These are phyloP conservation scores for Flaveria robusta DNA, from an alignment of 129 eudicot species.

Conservation along the genomic window DNA sequence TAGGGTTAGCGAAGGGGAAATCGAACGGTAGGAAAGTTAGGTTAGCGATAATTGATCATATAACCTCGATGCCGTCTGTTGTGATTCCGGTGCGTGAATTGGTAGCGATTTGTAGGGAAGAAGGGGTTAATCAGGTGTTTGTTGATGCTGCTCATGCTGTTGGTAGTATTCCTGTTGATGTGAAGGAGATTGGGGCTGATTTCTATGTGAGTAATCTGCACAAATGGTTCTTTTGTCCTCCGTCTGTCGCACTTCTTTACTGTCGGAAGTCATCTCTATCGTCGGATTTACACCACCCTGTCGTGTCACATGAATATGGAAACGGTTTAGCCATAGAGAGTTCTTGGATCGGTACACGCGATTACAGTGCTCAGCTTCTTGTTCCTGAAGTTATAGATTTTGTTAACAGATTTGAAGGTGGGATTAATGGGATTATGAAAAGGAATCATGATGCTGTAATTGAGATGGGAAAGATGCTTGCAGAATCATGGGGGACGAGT, in stretches of 20 bases:
- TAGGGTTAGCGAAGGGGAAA: conserved; percentile 58
- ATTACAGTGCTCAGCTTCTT: conserved; percentile 76
- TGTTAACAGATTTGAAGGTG: conserved; percentile 73
- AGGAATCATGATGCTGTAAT: conserved; percentile 72
- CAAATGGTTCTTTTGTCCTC: conserved; percentile 91
- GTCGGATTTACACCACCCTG: conserved; percentile 72
- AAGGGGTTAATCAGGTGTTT: conserved; percentile 68
- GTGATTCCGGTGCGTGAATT: conserved; percentile 68
- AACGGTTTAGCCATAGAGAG: conserved; percentile 85
- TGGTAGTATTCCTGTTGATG: conserved; percentile 68
- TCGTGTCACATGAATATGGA: conserved; percentile 84
- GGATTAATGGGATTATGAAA: conserved; percentile 72
- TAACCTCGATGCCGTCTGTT: conserved; percentile 84
- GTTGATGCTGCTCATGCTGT: conserved; percentile 88
- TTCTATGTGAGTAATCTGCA: conserved; percentile 88
- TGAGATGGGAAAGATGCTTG: conserved; percentile 83
- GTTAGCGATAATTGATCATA: conserved; percentile 85
- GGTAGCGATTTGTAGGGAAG: conserved; percentile 78
- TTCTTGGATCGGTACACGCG: conserved; percentile 94
- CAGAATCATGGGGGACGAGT: conserved; percentile 72
- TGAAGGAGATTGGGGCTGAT: conserved; percentile 82
- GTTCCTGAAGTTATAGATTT: conserved; percentile 83
- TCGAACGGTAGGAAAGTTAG: conserved; percentile 56
- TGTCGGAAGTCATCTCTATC: conserved; percentile 42
- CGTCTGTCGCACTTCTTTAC: conserved; percentile 76